Base-by-base conservation (phyloP, 2,329 filamentous ascomycete species). In the Eurotiales sp. region DNA sequence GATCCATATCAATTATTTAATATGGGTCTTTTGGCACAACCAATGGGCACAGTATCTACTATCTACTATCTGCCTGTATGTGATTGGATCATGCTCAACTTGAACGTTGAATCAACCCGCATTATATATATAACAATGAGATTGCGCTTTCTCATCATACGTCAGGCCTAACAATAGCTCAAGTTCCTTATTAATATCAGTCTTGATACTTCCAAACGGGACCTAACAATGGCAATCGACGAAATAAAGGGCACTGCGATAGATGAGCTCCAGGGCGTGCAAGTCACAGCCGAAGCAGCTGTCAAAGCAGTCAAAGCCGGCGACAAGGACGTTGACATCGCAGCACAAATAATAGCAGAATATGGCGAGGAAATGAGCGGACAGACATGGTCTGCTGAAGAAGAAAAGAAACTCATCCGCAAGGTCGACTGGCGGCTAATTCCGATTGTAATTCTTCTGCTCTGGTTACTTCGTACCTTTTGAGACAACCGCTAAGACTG, bases 321-420 rank as follows among this genome's bases (percentile, higher is more conserved):
- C 30, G 44, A 46, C 17, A 46, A 36, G 15, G 17, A 27, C 30
- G 44, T 36, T 8, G 44, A 46, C n/a, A 46, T 46, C 11, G 44
- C 44, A 2, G 44, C 44, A 8, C 44, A 46, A 46, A 46, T 46
- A n/a, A 23, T 46, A n/a, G 44, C 44, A 19, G 19, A 46, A 34
- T 46, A 46, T 25, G 44, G 17, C 3, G 27, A 36, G 6, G 44
- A 46, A 34, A 23, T 15, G 12, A 21, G 30, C 19, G 19, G 12
- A 4, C 19, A 32, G 5, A 25, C 44, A 7, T 46, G 44, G 44
- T 23, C 44, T 11, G 12, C 44, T 2, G 29, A 46, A 30, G 44
- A 46, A 19, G 44, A 46, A n/a, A 46, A 46, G 30, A 46, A 46
- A 23, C 17, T 46, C 17, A 46, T 46, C 21, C 44, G 44, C 11